Percentiles rank a stretch among this genome's conserved stretches.
phyloP scores from a whole-genome alignment of 495 filamentous ascomycete species.

The Penicillium salamii region DNA sequence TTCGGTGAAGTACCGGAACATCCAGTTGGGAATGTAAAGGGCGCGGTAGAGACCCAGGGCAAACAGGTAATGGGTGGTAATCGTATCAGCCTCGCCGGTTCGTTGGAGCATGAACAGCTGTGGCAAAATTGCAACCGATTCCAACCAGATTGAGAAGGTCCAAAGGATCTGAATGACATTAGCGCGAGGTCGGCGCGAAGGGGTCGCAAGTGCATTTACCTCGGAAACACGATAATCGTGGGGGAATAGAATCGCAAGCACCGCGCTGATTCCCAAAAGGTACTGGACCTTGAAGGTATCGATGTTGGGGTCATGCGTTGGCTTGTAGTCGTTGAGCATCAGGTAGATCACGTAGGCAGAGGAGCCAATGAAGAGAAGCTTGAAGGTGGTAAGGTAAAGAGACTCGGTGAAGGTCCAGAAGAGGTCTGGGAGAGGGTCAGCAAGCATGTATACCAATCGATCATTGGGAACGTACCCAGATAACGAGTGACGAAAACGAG shows the following conservation, averaged over 20 bases:
- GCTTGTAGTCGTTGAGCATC: slow-evolving; percentile 94
- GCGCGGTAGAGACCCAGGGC: slow-evolving; percentile 89
- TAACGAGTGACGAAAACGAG: slow-evolving; percentile 92
- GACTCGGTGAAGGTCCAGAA: slow-evolving; percentile 80
- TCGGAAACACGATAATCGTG: slow-evolving; percentile 69
- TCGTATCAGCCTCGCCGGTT: slow-evolving; percentile 96
- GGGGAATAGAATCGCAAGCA: slow-evolving; percentile 80
- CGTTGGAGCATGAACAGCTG: slow-evolving; percentile 98
- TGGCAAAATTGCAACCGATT: slow-evolving; percentile 92
- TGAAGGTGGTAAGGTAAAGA: slow-evolving; percentile 89
- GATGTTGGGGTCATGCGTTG: slow-evolving; percentile 90
- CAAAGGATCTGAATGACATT: slow-evolving; percentile 68
- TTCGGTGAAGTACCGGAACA: slow-evolving; percentile 81
- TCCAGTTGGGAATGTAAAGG: slow-evolving; percentile 98
- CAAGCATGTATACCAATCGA: neutral
- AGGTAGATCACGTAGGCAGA: slow-evolving; percentile 92
- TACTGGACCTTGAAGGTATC: slow-evolving; percentile 97
- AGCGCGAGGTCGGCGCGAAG: neutral
- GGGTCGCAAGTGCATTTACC: slow-evolving; percentile 31
- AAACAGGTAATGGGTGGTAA: slow-evolving; percentile 97
- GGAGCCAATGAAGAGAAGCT: slow-evolving; percentile 89
- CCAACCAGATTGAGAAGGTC: slow-evolving; percentile 97
- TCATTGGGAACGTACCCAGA: slow-evolving; percentile 56
- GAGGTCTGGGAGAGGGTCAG: slow-evolving; percentile 57
- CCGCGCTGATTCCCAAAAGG: slow-evolving; percentile 72